Evolutionary conservation across 495 filamentous ascomycete species (phyloP).

Genomic region (Arthonia radiata): DNA sequence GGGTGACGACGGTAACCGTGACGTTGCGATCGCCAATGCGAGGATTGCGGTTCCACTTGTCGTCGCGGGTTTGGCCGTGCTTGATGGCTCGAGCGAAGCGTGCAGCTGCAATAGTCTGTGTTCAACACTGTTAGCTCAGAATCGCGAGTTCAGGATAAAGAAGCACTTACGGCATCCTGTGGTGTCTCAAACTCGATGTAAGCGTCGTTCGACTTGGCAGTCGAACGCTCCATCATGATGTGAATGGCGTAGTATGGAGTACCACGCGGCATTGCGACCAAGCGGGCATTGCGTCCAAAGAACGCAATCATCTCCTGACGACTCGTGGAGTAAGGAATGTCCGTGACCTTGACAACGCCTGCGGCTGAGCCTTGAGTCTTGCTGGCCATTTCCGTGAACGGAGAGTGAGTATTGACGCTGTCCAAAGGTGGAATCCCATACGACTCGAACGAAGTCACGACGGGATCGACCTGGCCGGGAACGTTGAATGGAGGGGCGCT

Average conservation of each 20-base stretch:
- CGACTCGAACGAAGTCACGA: no score
- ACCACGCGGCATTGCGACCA: conserved; percentile 25
- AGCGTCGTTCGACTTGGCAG: conserved; percentile 53
- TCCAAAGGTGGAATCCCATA: no score
- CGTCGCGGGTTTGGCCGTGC: no score
- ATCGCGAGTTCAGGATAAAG: no score
- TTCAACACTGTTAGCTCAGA: no score
- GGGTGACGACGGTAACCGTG: conserved; percentile 32
- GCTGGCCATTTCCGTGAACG: no score
- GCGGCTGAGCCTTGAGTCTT: no score
- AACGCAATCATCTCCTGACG: conserved; percentile 44
- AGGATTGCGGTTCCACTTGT: conserved; percentile 18
- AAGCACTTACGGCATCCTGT: conserved; percentile 26
- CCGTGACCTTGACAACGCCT: conserved; percentile 17
- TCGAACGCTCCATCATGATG: conserved; percentile 63
- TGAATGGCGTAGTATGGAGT: conserved; percentile 31
- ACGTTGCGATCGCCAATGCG: conserved; percentile 41
- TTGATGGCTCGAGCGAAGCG: no score
- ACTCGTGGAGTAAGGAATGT: conserved; percentile 40
- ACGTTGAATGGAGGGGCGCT: no score
- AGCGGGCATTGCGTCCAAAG: conserved; percentile 37
- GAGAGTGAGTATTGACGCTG: no score
- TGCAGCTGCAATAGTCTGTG: no score
- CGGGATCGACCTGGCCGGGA: no score
- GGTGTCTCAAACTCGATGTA: conserved; percentile 39